Evolutionary conservation across 163 green algal genomes (phyloP), one percentile per base, ranked within the genome.

Genomic region (Coccomyxa subellipsoidea): DNA sequence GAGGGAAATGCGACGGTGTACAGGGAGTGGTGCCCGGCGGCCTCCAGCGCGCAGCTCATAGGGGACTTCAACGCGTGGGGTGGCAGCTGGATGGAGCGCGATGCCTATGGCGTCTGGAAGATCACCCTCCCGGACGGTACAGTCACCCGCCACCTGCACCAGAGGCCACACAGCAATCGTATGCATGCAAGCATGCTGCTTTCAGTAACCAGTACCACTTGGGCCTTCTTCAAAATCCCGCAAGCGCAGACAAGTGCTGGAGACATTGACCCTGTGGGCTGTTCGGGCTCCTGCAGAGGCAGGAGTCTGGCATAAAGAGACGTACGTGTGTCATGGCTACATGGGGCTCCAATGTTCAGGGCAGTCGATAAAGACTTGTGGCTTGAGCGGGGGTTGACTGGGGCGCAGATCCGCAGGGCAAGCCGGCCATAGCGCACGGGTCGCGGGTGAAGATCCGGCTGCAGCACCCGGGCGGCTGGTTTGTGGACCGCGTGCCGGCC

Each of bases 61-160:
- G 87, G 85, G 10, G 88, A 96, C 84, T 98, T 99, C 93, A 98
- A 97, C 83, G 81, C 80, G 70, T 99, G 95, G 95, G 47, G 93
- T 77, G 88, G 83, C 5, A 84, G 77, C 2, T 84, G 79, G 83
- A 93, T 95, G 91, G 81, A 91, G 54, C 84, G 86, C 5, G 95
- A 96, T 83, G 73, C 95, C 71, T 98, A 91, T 87, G 95, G 95
- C 34, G 91, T 97, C 54, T 98, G 95, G 95, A 92, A 76, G 31
- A 83, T 95, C 27, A 85, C 69, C 25, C 81, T 98, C 54, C 93
- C 92, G 34, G 90, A 97, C 69, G 87, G 89, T 93, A n/a, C 77
- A 39, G 81, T 59, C 47, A 8, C 21, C 47, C 21, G 47, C 47
- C 47, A 59, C 5, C n/a, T n/a, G n/a, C 72, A n/a, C n/a, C n/a